Evolutionary conservation across 345 rosid species (phyloP), one percentile per base, ranked within the genome.

Genomic region (Citrus medica): DNA sequence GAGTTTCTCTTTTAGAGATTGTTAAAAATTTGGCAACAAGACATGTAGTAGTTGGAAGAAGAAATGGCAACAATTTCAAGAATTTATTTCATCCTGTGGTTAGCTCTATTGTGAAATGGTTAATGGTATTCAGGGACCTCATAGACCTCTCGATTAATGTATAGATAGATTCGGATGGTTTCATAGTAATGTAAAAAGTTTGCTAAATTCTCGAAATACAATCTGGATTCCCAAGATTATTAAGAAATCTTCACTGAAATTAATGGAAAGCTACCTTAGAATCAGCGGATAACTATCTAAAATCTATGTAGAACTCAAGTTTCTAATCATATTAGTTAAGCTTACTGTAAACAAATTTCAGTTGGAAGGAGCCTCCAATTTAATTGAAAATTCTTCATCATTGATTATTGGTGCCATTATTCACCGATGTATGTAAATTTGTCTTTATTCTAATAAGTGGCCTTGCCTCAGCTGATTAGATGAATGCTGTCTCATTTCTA

Each of bases 401-500:
- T 28, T 0, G 17, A 25, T 10, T 38, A 6, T n/a, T 33, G 10
- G 37, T 0, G 69, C 19, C 4, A 40, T 37, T 60, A 7, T 14
- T 37, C 0, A 4, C 17, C 10, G 22, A 35, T 33, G 13, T 33
- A 35, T 73, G 51, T 37, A 53, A 19, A 32, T 32, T 61, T 37
- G 3, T 56, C 62, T 76, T 17, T 28, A 30, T 38, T 16, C 5
- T 37, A 25, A n/a, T 40, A 10, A 38, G 1, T 22, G n/a, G 1
- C 32, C 21, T 51, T 4, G 55, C 42, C 32, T 19, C 38, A 1
- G 32, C 24, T 27, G 37, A 25, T 25, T 76, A 22, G 42, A 51
- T 42, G 33, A 22, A 19, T 64, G 22, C 3, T 24, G 64, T 78
- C 55, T 69, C 62, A 67, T 75, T 76, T 66, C 76, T 9, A 69